Evolutionary conservation across 768 basidiomycete genomes (phyloP).

Genomic region (Collybiopsis confluens): DNA sequence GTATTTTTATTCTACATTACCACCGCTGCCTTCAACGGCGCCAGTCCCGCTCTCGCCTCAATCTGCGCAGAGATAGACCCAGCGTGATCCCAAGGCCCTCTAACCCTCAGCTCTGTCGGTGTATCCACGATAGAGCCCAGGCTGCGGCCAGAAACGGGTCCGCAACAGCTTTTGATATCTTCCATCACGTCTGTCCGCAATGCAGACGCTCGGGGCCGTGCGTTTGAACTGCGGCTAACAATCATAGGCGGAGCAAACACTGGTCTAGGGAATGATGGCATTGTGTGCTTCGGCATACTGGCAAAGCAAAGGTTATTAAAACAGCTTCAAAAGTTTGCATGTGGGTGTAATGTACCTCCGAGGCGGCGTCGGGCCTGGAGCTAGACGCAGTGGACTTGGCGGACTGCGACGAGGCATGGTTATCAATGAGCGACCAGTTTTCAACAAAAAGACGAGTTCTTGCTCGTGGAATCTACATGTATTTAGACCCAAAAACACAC

Average conservation of each 20-base stretch:
- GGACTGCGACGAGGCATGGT: constrained; percentile 62
- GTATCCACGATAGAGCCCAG: neutral
- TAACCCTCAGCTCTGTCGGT: constrained; percentile 12
- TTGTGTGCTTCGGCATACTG: constrained; percentile 54
- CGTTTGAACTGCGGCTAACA: constrained; percentile 17
- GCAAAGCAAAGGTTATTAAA: neutral
- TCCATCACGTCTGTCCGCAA: constrained; percentile 20
- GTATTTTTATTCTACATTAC: constrained; percentile 5
- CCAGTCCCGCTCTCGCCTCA: constrained; percentile 44
- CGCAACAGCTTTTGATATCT: constrained; percentile 13
- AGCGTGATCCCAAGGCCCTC: constrained; percentile 62
- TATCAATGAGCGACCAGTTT: neutral
- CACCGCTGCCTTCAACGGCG: constrained; percentile 40
- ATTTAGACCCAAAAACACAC: too few relatives aligned
- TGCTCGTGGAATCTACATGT: too few relatives aligned
- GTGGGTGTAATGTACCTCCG: constrained; percentile 43
- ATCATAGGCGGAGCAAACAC: constrained; percentile 33
- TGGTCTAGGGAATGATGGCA: constrained; percentile 65
- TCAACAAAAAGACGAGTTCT: neutral
- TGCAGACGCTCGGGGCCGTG: constrained; percentile 14
- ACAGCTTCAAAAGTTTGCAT: constrained; percentile 12
- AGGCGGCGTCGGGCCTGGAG: constrained; percentile 58
- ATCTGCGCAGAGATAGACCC: constrained; percentile 36
- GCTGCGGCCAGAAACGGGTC: neutral
- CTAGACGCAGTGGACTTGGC: constrained; percentile 60